Percentiles rank a stretch among this genome's conserved stretches.
Conservation (phyloP, 129 eudicot genomes). For the Mikania micrantha region DNA sequence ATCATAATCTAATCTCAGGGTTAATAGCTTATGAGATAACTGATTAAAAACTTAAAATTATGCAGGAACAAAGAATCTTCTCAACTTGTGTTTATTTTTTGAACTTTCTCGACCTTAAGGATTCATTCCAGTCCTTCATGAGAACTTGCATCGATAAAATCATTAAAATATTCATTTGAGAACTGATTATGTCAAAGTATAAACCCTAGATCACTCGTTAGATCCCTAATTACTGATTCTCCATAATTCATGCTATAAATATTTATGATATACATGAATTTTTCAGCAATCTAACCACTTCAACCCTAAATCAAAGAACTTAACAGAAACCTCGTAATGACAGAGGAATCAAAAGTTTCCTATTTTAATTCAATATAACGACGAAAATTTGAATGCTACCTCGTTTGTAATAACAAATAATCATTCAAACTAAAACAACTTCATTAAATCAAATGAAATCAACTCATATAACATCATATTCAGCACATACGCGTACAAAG, state of each 20-base stretch:
- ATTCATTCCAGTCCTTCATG: too few species aligned
- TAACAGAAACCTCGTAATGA: too few species aligned
- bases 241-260: slow-evolving; percentile 2
- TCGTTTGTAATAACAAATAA: too few species aligned
- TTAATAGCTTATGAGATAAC: neutral
- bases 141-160: too few species aligned
- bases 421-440: too few species aligned
- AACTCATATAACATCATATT: too few species aligned
- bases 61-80: neutral
- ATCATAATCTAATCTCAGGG: neutral
- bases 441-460: too few species aligned
- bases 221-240: neutral
- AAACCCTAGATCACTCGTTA: neutral
- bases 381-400: too few species aligned
- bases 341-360: neutral
- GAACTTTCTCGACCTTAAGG: too few species aligned
- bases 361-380: neutral
- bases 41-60: neutral
- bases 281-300: neutral
- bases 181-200: too few species aligned
- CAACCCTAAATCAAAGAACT: neutral
- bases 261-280: neutral
- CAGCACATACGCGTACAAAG: neutral
- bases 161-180: too few species aligned
- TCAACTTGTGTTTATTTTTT: too few species aligned